Evolutionary conservation across 768 basidiomycete genomes (phyloP), one percentile per base, ranked within the genome.

Genomic region (Leccinum sublutescens): DNA sequence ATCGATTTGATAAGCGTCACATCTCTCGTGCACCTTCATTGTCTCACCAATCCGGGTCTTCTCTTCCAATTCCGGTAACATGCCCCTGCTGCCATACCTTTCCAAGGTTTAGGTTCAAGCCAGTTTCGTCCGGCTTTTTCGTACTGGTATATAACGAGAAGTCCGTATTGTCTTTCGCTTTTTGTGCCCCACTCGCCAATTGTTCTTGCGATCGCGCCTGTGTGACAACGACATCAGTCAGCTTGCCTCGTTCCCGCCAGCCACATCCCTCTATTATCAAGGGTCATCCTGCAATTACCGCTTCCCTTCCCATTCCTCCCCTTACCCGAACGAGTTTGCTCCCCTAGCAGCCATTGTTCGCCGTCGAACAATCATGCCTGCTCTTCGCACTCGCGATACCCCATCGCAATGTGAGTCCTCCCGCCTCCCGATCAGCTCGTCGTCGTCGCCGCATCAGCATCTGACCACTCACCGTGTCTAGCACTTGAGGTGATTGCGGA

Each of bases 401-500:
- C 82, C 79, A 64, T 74, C 80, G 71, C 78, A 77, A 70, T 73
- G 80, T 79, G 56, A 77, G 78, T 73, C 43, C 49, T 23, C 38
- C 45, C 17, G 29, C 21, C 23, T 0, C 15, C 29, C 34, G 12
- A 59, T 57, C 58, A 55, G 52, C 15, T 31, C 58, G 21, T 58
- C 54, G 53, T 50, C 56, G 2, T 48, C 21, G 1, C 50, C 38
- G 33, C 11, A 53, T 66, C 52, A 17, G 11, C 8, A 12, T 0
- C 65, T 61, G 11, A 64, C 17, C 58, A 55, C 70, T 65, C 64
- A 66, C 63, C 58, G 5, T 43, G 8, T 29, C 21, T 68, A 88
- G 86, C 85, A 80, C 87, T 89, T 79, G 85, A 88, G 78, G 87
- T 89, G 82, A 80, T 84, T 69, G 84, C 85, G 74, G 85, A 85